Evolutionary conservation across 2,329 filamentous ascomycete genomes (phyloP).

Genomic region (Aspergillus sp.): DNA sequence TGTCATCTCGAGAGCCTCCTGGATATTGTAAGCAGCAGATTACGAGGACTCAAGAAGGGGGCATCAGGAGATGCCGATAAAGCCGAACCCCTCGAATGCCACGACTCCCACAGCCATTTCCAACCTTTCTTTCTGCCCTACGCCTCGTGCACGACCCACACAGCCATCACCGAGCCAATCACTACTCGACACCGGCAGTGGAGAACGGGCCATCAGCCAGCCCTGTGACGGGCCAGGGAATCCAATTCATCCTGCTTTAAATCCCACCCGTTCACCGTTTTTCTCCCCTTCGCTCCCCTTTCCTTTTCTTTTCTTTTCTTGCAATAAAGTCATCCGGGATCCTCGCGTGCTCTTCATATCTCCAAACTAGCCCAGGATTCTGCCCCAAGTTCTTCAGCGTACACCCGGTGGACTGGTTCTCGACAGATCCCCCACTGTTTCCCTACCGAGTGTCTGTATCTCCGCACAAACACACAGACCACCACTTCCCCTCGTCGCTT

Average conservation of each 20-base stretch:
- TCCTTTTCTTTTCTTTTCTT: background rate
- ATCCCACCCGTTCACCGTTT: conserved; percentile 9
- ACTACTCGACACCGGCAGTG: background rate
- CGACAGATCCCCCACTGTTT: background rate
- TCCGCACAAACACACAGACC: conserved; percentile 5
- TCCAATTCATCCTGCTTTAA: conserved; percentile 6
- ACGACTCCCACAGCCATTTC: background rate
- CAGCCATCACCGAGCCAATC: background rate
- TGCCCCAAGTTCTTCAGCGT: background rate
- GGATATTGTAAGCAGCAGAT: background rate
- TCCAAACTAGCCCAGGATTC: background rate
- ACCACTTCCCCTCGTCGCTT: background rate
- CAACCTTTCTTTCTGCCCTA: conserved; percentile 9
- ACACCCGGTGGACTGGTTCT: background rate
- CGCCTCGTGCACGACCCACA: conserved; percentile 15
- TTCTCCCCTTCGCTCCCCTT: conserved; percentile 1
- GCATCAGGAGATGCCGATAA: background rate
- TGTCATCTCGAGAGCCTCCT: background rate
- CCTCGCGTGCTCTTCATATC: background rate
- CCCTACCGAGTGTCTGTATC: background rate
- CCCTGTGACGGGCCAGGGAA: conserved; percentile 14
- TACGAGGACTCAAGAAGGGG: background rate
- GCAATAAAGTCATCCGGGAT: too few species aligned
- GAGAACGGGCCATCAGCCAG: conserved; percentile 17
- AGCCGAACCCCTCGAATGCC: background rate